Conservation (phyloP, 2,329 filamentous ascomycete species). For the Mycogone perniciosa region DNA sequence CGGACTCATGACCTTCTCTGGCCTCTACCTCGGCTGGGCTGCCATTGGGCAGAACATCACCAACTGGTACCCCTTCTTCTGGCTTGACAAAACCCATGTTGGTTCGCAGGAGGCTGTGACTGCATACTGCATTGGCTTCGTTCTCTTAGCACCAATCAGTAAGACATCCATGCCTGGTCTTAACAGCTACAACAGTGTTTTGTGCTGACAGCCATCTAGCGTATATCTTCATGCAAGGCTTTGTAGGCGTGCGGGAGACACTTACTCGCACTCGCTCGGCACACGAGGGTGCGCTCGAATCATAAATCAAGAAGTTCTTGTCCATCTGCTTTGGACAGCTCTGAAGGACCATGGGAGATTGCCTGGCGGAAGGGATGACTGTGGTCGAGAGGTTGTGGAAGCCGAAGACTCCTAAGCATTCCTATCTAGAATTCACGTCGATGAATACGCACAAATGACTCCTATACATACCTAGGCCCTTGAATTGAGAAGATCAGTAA, state of each 20-base stretch:
- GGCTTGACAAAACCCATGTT: conserved; percentile 41
- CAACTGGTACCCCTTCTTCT: conserved; percentile 43
- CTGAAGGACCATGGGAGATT: not conserved
- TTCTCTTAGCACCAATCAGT: conserved; percentile 39
- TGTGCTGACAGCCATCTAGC: conserved; percentile 29
- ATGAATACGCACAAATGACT: too few relatives aligned
- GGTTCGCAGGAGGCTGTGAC: conserved; percentile 38
- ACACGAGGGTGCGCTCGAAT: conserved; percentile 1
- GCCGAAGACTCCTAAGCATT: too few relatives aligned
- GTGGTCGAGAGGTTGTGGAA: not conserved
- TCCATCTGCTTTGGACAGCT: too few relatives aligned
- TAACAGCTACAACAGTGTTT: not conserved
- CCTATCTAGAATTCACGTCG: not conserved
- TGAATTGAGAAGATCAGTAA: not conserved
- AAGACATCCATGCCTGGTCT: conserved; percentile 22
- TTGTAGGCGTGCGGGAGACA: conserved; percentile 43
- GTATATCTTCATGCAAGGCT: conserved; percentile 43
- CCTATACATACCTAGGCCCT: not conserved
- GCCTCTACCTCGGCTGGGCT: conserved; percentile 45
- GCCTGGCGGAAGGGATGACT: not conserved
- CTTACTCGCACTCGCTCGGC: conserved; percentile 21
- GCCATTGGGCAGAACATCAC: conserved; percentile 41
- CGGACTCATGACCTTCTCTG: conserved; percentile 34
- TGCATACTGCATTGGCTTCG: conserved; percentile 39
- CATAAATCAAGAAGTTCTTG: not conserved